phyloP scores from a whole-genome alignment of 2,329 filamentous ascomycete species.

The Fusarium sp. region DNA sequence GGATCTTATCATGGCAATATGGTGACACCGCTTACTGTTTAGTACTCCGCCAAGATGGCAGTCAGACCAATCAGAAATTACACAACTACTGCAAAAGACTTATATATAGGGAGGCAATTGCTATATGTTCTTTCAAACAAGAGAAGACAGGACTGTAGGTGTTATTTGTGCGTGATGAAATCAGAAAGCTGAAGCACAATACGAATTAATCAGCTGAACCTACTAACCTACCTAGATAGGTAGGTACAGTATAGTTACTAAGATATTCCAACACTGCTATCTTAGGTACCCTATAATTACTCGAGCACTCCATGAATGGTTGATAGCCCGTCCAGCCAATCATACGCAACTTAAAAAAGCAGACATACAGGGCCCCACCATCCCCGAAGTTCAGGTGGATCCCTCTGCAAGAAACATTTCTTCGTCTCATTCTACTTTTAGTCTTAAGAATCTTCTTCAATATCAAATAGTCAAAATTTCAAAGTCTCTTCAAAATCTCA shows the following conservation, averaged over 20 bases:
- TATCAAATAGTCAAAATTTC: conserved; percentile 3
- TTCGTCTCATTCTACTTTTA: conserved; percentile 30
- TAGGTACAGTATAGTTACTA: too few species aligned
- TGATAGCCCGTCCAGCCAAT: conserved; percentile 16
- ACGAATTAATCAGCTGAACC: neutral
- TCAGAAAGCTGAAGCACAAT: neutral
- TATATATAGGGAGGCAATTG: too few species aligned
- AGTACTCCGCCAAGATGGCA: neutral
- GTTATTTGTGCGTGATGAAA: neutral
- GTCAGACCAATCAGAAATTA: neutral
- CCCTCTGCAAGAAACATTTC: conserved; percentile 41
- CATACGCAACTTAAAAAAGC: conserved; percentile 31
- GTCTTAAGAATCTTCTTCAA: conserved; percentile 15
- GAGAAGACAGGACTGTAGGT: neutral
- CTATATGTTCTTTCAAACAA: neutral
- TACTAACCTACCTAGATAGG: too few species aligned
- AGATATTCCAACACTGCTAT: neutral
- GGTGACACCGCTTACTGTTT: neutral
- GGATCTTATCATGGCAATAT: neutral
- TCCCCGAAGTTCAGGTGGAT: conserved; percentile 33
- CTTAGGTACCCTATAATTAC: too few species aligned
- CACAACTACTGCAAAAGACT: neutral
- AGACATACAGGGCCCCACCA: conserved; percentile 15
- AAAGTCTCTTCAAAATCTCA: conserved; percentile 2
- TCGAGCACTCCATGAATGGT: neutral